These are phyloP conservation scores for Rhodotorula toruloides DNA, from an alignment of 768 basidiomycete genomes.

Conservation along the genomic window DNA sequence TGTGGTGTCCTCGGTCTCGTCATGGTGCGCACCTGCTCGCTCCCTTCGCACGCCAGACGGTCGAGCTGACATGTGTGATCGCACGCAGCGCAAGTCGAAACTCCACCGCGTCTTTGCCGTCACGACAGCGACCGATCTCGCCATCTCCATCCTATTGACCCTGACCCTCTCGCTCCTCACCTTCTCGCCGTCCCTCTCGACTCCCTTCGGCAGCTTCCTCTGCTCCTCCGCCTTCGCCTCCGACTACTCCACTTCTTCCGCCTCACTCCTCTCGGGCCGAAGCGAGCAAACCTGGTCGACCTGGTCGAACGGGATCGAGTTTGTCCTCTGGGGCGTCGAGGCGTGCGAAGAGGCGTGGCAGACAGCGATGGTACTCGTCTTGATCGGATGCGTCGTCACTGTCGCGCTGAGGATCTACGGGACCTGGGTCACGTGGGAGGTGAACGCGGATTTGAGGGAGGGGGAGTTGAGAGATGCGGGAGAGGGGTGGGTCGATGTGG, in stretches of 20 bases:
- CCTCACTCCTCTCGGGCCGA: not conserved
- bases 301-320: slow-evolving; percentile 5
- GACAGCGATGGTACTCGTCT: slow-evolving; percentile 6
- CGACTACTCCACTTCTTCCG: not conserved
- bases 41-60: not conserved
- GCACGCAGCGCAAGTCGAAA: not conserved
- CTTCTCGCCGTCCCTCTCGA: slow-evolving; percentile 22
- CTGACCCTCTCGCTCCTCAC: slow-evolving; percentile 26
- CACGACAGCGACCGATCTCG: slow-evolving; percentile 25
- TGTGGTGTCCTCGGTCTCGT: slow-evolving; percentile 13
- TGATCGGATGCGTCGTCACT: slow-evolving; percentile 4
- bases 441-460: slow-evolving; percentile 10
- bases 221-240: slow-evolving; percentile 22
- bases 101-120: slow-evolving; percentile 27
- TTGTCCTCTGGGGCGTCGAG: slow-evolving; percentile 30
- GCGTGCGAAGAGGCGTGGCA: slow-evolving; percentile 34
- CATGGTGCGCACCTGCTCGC: not conserved
- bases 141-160: slow-evolving; percentile 17
- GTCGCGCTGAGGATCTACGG: slow-evolving; percentile 9
- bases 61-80: too few relatives aligned
- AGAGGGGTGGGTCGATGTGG: not conserved
- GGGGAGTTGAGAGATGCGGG: not conserved
- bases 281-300: not conserved
- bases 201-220: slow-evolving; percentile 21
- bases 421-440: slow-evolving; percentile 16